Evolutionary conservation across 768 basidiomycete genomes (phyloP).

Genomic region (Pisolithus sp.): DNA sequence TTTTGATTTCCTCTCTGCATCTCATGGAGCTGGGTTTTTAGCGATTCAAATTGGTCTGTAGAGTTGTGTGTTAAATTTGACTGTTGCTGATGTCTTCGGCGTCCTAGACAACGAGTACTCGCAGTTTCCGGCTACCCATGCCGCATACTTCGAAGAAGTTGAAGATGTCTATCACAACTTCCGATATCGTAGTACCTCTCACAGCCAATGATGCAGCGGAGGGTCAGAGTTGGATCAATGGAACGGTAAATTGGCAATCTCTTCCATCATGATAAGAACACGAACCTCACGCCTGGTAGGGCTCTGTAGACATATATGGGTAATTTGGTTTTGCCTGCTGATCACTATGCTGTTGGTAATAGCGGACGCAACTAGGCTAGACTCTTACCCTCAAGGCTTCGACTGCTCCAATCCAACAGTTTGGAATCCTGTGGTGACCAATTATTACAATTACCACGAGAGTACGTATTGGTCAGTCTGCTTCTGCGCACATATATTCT

Average conservation of each 20-base stretch:
- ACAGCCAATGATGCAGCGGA: constrained; percentile 69
- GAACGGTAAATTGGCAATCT: constrained; percentile 41
- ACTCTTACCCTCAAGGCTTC: constrained; percentile 72
- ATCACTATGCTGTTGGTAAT: neutral
- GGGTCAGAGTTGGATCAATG: constrained; percentile 59
- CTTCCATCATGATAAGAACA: neutral
- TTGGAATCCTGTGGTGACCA: constrained; percentile 61
- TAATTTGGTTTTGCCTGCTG: constrained; percentile 18
- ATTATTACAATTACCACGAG: constrained; percentile 61
- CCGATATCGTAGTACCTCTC: constrained; percentile 59
- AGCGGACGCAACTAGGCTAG: constrained; percentile 34
- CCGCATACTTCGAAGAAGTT: constrained; percentile 60
- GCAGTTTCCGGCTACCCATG: constrained; percentile 37
- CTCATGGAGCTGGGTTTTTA: constrained; percentile 15
- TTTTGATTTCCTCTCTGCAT: neutral
- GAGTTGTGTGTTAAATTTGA: neutral
- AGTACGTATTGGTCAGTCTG: constrained; percentile 10
- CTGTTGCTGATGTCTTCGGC: neutral
- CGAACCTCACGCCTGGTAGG: constrained; percentile 28
- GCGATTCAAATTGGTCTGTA: constrained; percentile 51
- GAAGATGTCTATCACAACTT: constrained; percentile 47
- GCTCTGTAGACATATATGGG: constrained; percentile 69
- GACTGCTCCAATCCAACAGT: constrained; percentile 68
- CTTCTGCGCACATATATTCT: neutral
- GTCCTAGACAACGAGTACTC: constrained; percentile 67